Evolutionary conservation across 2,329 filamentous ascomycete species (phyloP).

Genomic region (Cladosporium sp.): DNA sequence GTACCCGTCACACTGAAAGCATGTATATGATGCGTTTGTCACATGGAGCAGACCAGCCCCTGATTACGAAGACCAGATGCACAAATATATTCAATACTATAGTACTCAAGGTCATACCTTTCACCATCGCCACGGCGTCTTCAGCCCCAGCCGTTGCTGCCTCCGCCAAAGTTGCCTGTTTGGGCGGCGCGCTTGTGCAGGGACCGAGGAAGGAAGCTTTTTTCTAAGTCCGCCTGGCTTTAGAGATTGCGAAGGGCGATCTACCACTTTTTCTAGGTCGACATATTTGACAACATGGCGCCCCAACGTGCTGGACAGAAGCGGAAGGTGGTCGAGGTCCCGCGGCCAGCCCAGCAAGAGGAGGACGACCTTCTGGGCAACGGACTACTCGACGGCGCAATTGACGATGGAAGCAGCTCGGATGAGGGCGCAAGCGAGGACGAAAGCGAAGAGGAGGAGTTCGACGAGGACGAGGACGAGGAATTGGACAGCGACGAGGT

Average conservation of each 20-base stretch:
- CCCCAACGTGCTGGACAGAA: conserved; percentile 37
- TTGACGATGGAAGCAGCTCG: conserved; percentile 26
- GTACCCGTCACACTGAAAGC: too few relatives aligned
- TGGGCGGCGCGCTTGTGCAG: neutral
- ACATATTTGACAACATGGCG: conserved; percentile 17
- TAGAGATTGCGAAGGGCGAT: neutral
- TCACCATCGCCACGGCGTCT: too few relatives aligned
- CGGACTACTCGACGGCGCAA: conserved; percentile 38
- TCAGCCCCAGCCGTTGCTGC: too few relatives aligned
- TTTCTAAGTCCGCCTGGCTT: conserved; percentile 8
- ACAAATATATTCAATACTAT: too few relatives aligned
- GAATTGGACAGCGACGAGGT: conserved; percentile 39
- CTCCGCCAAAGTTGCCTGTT: neutral
- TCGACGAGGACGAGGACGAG: conserved; percentile 30
- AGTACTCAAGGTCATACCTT: too few relatives aligned
- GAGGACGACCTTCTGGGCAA: conserved; percentile 34
- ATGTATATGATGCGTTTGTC: too few relatives aligned
- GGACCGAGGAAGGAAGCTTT: conserved; percentile 13
- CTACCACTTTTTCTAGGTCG: neutral
- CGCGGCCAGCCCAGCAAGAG: conserved; percentile 22
- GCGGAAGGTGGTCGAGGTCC: conserved; percentile 40
- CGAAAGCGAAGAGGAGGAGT: conserved; percentile 20
- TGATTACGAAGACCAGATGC: too few relatives aligned
- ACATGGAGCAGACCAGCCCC: too few relatives aligned
- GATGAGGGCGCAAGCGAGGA: conserved; percentile 26